Evolutionary conservation across 176 grass and related monocot genomes (phyloP).

Genomic region (Oryza officinalis): DNA sequence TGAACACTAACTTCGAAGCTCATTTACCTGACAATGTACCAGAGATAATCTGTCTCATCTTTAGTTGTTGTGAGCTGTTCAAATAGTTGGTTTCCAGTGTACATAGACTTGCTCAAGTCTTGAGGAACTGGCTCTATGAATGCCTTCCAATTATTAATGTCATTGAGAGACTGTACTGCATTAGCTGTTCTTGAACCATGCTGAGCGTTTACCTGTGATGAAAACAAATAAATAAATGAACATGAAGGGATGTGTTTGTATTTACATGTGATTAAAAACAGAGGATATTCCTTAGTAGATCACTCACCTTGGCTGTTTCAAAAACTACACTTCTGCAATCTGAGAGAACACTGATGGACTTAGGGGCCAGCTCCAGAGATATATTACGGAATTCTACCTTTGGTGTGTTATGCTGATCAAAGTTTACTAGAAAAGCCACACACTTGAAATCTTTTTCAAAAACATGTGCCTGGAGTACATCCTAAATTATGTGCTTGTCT

Average conservation of each 20-base stretch:
- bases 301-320: slow-evolving; percentile 71
- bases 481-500: slow-evolving; percentile 28
- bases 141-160: slow-evolving; percentile 56
- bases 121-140: slow-evolving; percentile 55
- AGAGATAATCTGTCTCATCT: slow-evolving; percentile 96
- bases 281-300: background rate
- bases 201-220: slow-evolving; percentile 68
- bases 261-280: background rate
- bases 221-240: slow-evolving; percentile 17
- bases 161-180: slow-evolving; percentile 47
- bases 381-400: slow-evolving; percentile 53
- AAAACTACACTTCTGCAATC: slow-evolving; percentile 67
- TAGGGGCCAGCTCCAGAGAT: slow-evolving; percentile 49
- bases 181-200: slow-evolving; percentile 51
- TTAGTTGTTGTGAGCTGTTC: slow-evolving; percentile 85
- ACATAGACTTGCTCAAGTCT: slow-evolving; percentile 26
- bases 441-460: slow-evolving; percentile 73
- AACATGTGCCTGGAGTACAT: slow-evolving; percentile 70
- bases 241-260: background rate
- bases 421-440: slow-evolving; percentile 84
- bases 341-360: slow-evolving; percentile 78
- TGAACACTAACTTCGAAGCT: background rate
- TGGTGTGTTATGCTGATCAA: slow-evolving; percentile 29
- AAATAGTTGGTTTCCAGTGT: slow-evolving; percentile 49
- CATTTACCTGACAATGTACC: slow-evolving; percentile 75